Percentiles rank a stretch among this genome's conserved stretches.
Conservation (phyloP, 2,329 filamentous ascomycete species). For the Penicillium thymicola region DNA sequence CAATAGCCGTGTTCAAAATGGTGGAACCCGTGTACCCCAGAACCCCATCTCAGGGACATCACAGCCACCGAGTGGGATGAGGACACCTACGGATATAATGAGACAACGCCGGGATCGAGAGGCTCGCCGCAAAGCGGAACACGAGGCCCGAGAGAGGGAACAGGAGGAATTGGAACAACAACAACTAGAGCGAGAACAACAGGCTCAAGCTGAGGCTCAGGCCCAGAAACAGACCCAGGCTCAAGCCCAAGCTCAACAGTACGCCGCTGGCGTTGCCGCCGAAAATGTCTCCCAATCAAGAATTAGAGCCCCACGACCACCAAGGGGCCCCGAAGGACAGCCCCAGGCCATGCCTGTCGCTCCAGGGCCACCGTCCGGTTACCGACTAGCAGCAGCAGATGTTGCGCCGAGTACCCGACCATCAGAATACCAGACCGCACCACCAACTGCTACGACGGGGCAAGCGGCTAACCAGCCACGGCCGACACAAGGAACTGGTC, state of each 20-base stretch:
- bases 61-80: conserved; percentile 58
- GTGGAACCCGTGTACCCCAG: conserved; percentile 50
- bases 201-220: conserved; percentile 24
- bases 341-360: conserved; percentile 5
- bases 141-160: conserved; percentile 58
- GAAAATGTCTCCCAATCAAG: conserved; percentile 32
- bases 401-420: conserved; percentile 13
- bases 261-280: conserved; percentile 46
- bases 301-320: conserved; percentile 10
- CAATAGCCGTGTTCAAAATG: conserved; percentile 57
- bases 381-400: conserved; percentile 13
- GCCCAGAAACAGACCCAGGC: conserved; percentile 26
- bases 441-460: conserved; percentile 1
- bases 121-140: conserved; percentile 64
- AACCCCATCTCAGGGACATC: conserved; percentile 54
- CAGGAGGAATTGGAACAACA: conserved; percentile 51
- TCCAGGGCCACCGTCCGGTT: conserved; percentile 9
- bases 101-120: conserved; percentile 76
- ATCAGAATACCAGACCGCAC: conserved; percentile 17
- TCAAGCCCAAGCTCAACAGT: conserved; percentile 29
- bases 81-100: conserved; percentile 89
- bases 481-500: conserved; percentile 16
- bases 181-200: conserved; percentile 38
- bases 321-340: conserved; percentile 15
- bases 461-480: conserved; percentile 15